Evolutionary conservation across 2,329 filamentous ascomycete genomes (phyloP).

Genomic region (Dichotomopilus funicola): DNA sequence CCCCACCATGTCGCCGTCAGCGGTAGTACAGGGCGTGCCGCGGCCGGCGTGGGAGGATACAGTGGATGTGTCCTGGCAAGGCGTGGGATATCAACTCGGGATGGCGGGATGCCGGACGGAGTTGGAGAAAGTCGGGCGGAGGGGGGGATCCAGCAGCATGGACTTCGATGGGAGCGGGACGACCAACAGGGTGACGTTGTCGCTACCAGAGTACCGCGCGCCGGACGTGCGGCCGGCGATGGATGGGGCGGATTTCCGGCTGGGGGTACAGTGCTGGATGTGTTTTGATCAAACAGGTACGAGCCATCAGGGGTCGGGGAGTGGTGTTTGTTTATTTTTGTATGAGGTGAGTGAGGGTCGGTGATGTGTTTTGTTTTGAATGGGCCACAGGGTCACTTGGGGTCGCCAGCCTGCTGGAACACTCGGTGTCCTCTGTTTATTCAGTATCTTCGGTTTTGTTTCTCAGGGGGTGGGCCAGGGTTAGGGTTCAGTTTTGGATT

Average conservation of each 20-base stretch:
- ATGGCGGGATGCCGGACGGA: slow-evolving; percentile 41
- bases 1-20: background rate
- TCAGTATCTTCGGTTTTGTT: too few species aligned
- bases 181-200: slow-evolving; percentile 26
- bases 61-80: slow-evolving; percentile 35
- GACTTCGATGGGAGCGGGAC: slow-evolving; percentile 24
- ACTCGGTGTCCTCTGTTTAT: too few species aligned
- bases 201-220: slow-evolving; percentile 35
- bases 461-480: too few species aligned
- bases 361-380: background rate
- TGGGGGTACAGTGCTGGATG: slow-evolving; percentile 41
- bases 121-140: slow-evolving; percentile 31
- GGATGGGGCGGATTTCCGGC: slow-evolving; percentile 33
- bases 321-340: slow-evolving; percentile 44
- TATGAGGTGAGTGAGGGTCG: slow-evolving; percentile 42
- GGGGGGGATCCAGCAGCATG: slow-evolving; percentile 18
- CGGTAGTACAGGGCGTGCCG: slow-evolving; percentile 36
- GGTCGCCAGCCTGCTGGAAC: too few species aligned
- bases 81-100: slow-evolving; percentile 34
- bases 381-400: too few species aligned
- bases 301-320: slow-evolving; percentile 23
- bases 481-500: too few species aligned
- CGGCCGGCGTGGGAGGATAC: slow-evolving; percentile 46
- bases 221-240: slow-evolving; percentile 33
- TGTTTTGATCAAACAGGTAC: slow-evolving; percentile 32